Evolutionary conservation across 2,329 filamentous ascomycete species (phyloP).

Genomic region (Penicillium expansum): DNA sequence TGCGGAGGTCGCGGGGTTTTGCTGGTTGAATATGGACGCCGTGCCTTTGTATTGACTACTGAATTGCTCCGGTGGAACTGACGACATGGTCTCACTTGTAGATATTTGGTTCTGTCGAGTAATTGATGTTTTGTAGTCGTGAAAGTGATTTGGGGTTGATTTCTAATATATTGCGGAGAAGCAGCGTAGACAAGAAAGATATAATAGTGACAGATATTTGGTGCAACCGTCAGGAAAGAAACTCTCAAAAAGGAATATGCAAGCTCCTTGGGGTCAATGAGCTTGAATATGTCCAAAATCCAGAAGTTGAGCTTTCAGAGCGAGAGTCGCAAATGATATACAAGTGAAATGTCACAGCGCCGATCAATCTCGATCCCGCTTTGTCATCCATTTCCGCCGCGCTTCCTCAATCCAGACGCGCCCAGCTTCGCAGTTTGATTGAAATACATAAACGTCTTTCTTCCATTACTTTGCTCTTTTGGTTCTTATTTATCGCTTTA

Average conservation of each 20-base stretch:
- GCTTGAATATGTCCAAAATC: not conserved
- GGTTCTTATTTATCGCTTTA: not conserved
- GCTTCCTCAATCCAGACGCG: constrained; percentile 1
- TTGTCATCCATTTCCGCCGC: constrained; percentile 16
- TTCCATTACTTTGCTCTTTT: not conserved
- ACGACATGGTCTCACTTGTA: constrained; percentile 12
- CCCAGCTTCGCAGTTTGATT: not conserved
- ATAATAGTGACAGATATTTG: not conserved
- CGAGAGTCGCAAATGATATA: not conserved
- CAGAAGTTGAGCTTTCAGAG: not conserved
- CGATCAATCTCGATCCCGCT: constrained; percentile 8
- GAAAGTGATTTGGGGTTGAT: constrained; percentile 9
- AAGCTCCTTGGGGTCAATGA: not conserved
- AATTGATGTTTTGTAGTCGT: not conserved
- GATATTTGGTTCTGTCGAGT: not conserved
- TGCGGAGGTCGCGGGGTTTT: constrained; percentile 6
- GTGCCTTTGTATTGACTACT: constrained; percentile 13
- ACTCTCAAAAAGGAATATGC: not conserved
- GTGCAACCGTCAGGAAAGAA: not conserved
- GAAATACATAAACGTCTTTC: not conserved
- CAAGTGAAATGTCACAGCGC: not conserved
- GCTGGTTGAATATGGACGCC: constrained; percentile 16
- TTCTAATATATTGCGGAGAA: constrained; percentile 21
- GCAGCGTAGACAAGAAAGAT: constrained; percentile 1
- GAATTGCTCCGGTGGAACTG: constrained; percentile 24